Conservation (phyloP, 2,329 filamentous ascomycete species). For the Aspergillus fructus region DNA sequence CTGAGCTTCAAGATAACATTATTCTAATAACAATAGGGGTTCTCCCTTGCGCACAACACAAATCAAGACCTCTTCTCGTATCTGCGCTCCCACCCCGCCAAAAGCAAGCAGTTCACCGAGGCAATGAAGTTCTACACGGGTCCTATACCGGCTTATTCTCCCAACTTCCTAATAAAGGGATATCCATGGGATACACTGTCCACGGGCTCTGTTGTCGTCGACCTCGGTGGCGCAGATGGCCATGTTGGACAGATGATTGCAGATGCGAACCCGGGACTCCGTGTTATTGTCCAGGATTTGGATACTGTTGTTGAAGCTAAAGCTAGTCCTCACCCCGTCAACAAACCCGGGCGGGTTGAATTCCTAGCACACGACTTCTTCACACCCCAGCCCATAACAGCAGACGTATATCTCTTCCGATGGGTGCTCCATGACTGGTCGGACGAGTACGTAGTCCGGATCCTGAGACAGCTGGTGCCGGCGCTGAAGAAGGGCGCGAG, state of each 20-base stretch:
- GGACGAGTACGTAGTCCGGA: not conserved
- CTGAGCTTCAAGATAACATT: too few relatives aligned
- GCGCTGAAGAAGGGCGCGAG: not conserved
- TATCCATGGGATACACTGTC: too few relatives aligned
- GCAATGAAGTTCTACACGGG: too few relatives aligned
- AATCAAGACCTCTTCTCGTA: too few relatives aligned
- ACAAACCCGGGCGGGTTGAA: too few relatives aligned
- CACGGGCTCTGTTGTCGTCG: not conserved
- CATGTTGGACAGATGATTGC: not conserved
- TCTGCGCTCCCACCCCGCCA: too few relatives aligned
- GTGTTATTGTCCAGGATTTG: not conserved
- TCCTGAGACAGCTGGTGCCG: not conserved
- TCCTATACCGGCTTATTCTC: too few relatives aligned
- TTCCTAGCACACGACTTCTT: not conserved
- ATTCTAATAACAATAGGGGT: too few relatives aligned
- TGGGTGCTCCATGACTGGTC: not conserved
- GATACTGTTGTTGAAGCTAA: not conserved
- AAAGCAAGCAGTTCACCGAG: too few relatives aligned
- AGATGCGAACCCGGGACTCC: not conserved
- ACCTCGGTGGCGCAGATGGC: not conserved
- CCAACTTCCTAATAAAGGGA: too few relatives aligned
- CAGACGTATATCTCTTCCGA: not conserved
- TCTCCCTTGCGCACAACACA: too few relatives aligned
- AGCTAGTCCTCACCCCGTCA: too few relatives aligned
- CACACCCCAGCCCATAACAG: not conserved